Conservation (phyloP, 169 alveolate species). For the Plasmodium gaboni region DNA sequence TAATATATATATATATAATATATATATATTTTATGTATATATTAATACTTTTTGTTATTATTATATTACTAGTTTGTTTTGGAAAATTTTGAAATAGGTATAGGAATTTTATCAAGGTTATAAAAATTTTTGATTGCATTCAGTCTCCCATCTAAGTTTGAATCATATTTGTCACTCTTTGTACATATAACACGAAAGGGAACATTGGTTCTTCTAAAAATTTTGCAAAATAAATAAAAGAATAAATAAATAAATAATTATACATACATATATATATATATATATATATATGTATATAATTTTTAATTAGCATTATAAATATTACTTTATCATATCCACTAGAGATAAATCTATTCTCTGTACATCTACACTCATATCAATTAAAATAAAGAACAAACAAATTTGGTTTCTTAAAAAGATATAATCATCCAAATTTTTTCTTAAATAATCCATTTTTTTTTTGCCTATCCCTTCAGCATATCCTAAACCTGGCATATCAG, state of each 20-base stretch:
- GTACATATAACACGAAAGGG: conserved; percentile 68
- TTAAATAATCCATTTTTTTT: conserved; percentile 45
- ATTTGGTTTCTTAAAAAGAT: conserved; percentile 61
- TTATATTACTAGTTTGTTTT: conserved; percentile 46
- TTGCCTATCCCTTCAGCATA: conserved; percentile 72
- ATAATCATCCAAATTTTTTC: conserved; percentile 57
- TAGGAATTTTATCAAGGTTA: conserved; percentile 47
- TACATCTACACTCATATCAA: conserved; percentile 72
- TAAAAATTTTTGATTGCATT: conserved; percentile 55
- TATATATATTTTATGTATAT: background rate
- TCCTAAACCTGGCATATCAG: conserved; percentile 75
- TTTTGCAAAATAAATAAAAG: too few relatives aligned
- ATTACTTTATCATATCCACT: conserved; percentile 37
- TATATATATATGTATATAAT: background rate
- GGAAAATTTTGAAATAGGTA: conserved; percentile 62
- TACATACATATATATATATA: background rate
- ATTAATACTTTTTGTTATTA: background rate
- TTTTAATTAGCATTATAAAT: background rate
- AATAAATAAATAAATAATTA: background rate
- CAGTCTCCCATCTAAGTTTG: conserved; percentile 19
- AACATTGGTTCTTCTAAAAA: conserved; percentile 31
- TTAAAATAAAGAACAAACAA: conserved; percentile 47
- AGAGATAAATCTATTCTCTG: conserved; percentile 46
- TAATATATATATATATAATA: conserved; percentile 2
- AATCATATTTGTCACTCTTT: conserved; percentile 49